Base-by-base conservation (phyloP, 176 grass and related monocot species). In the Eragrostis curvula region DNA sequence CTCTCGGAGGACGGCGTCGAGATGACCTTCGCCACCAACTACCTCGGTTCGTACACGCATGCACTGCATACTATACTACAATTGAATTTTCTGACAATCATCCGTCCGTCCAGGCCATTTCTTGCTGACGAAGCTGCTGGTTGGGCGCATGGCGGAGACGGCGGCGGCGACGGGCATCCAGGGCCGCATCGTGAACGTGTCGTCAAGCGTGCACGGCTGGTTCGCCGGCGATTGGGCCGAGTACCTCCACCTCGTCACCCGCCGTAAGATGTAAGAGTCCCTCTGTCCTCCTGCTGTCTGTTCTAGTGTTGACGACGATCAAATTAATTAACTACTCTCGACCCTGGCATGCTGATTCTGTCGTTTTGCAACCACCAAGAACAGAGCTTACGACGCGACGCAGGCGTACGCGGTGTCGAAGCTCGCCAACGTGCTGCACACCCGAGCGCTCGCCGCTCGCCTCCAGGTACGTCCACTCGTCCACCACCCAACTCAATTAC, bases 1-100 rank as follows among this genome's bases (percentile, higher is more conserved):
- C 84, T 98, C 60, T 88, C 93, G 15, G 96, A 96, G 87, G 90
- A 98, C 87, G 96, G 93, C 60, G 86, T 98, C 21, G 96, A 98
- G 89, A 98, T 96, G 96, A 95, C 92, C 57, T 98, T 98, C 90
- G 96, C 96, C 45, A 95, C 96, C 64, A 98, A 98, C 84, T 93
- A 95, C n/a, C 84, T 98, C 6, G 94, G 92, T 92, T 20, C 8
- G 60, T 50, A 40, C 20, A 20, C 51, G 7, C 7, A 25, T 23
- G 51, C 5, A 53, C 17, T 17, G 0, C 3, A 5, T n/a, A n/a
- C n/a, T n/a, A n/a, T n/a, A n/a, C n/a, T n/a, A n/a, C n/a, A n/a
- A n/a, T n/a, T n/a, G 32, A 36, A 36, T 36, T 36, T n/a, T n/a
- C n/a, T 49, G 47, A 8, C 13, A 9, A 15, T 49, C 47, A 3